phyloP scores from a whole-genome alignment of 2,329 filamentous ascomycete genomes.

The Incumbomyces delicatus region DNA sequence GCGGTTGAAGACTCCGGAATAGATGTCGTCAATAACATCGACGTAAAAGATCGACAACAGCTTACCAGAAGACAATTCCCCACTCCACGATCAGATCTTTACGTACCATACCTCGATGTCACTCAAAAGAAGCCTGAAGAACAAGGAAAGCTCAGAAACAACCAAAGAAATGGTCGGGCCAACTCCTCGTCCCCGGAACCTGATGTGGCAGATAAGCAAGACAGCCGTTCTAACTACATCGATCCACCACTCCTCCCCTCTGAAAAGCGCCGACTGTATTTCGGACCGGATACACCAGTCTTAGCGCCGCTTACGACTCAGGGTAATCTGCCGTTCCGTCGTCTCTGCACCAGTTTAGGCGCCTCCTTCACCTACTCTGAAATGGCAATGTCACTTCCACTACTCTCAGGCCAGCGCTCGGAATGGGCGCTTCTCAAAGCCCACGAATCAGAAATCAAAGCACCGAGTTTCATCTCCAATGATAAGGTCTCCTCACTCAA shows the following conservation, averaged over 20 bases:
- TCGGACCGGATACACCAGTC: conserved; percentile 83
- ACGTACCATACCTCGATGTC: conserved; percentile 66
- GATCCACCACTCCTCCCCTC: conserved; percentile 83
- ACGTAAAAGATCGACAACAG: conserved; percentile 59
- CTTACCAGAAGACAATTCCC: conserved; percentile 62
- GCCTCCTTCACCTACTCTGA: conserved; percentile 94
- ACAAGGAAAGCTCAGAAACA: conserved; percentile 34
- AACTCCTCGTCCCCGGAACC: conserved; percentile 22
- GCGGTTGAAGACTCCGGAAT: conserved; percentile 32
- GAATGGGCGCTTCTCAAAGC: conserved; percentile 96
- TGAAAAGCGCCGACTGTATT: conserved; percentile 89
- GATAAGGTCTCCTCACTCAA: conserved; percentile 23
- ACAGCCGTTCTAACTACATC: conserved; percentile 69
- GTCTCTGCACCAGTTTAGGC: conserved; percentile 79
- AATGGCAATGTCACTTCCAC: conserved; percentile 87
- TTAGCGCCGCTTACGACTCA: conserved; percentile 94
- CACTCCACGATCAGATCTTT: conserved; percentile 65
- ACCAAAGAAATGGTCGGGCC: conserved; percentile 29
- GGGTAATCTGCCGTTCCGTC: conserved; percentile 87
- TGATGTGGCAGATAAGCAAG: conserved; percentile 42
- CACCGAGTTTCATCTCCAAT: conserved; percentile 55
- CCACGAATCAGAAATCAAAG: conserved; percentile 68
- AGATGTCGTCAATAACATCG: conserved; percentile 67
- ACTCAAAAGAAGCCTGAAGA: conserved; percentile 37
- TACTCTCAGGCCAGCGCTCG: conserved; percentile 78